Conservation (phyloP, 225 moss, liverwort and hornwort species). For the Pleurozium schreberi region DNA sequence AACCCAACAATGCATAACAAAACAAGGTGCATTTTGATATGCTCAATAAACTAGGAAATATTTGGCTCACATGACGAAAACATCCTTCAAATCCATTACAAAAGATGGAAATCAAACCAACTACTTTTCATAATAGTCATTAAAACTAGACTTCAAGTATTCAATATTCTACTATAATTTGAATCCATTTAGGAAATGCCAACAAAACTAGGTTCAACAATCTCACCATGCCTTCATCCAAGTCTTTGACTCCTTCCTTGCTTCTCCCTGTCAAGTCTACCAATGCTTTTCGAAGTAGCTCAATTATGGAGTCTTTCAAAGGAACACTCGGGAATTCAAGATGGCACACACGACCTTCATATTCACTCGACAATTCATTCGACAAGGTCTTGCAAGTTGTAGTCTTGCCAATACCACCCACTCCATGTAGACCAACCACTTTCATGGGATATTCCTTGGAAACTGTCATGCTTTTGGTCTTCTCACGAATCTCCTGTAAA, state of each 20-base stretch:
- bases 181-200: background rate
- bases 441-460: background rate
- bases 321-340: background rate
- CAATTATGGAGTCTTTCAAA: background rate
- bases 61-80: background rate
- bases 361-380: background rate
- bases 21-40: background rate
- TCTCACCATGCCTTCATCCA: background rate
- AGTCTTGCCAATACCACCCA: background rate
- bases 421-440: background rate
- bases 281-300: background rate
- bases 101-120: background rate
- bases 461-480: background rate
- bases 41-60: background rate
- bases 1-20: accelerated
- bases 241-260: background rate
- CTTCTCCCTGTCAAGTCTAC: background rate
- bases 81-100: background rate
- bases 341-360: background rate
- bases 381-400: background rate
- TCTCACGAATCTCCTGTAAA: background rate
- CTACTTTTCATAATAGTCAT: background rate
- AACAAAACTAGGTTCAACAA: too few relatives aligned
- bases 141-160: background rate
- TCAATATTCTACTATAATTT: background rate